Evolutionary conservation across 176 grass and related monocot species (phyloP).

Genomic region (Musa itinerans): DNA sequence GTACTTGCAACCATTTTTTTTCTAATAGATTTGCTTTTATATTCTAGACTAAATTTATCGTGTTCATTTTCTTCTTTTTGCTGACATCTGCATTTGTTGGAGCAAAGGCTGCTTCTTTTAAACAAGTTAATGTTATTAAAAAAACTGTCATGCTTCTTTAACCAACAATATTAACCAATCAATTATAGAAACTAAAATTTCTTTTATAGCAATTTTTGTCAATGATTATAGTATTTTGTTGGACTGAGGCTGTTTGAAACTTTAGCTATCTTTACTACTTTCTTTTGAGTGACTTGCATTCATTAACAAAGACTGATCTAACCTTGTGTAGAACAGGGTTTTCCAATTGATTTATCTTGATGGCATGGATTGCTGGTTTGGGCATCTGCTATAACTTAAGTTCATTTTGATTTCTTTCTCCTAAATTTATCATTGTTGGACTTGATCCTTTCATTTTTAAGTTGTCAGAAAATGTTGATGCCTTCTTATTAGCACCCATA

Average conservation of each 20-base stretch:
- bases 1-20: not conserved
- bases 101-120: not conserved
- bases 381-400: no score
- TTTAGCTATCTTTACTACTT: not conserved
- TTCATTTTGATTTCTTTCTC: no score
- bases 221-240: not conserved
- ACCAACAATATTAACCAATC: not conserved
- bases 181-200: not conserved
- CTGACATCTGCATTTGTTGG: not conserved
- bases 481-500: no score
- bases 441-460: no score
- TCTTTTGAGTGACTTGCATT: no score
- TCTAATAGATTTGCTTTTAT: constrained; percentile 8
- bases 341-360: no score
- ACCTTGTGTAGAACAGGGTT: no score
- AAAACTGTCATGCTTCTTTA: not conserved
- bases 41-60: constrained; percentile 7
- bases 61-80: not conserved
- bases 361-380: no score
- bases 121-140: not conserved
- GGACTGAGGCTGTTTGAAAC: not conserved
- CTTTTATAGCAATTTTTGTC: not conserved
- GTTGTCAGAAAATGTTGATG: no score
- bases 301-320: no score
- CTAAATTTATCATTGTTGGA: no score